phyloP scores from a whole-genome alignment of 129 eudicot species.

The Deinandra increscens region DNA sequence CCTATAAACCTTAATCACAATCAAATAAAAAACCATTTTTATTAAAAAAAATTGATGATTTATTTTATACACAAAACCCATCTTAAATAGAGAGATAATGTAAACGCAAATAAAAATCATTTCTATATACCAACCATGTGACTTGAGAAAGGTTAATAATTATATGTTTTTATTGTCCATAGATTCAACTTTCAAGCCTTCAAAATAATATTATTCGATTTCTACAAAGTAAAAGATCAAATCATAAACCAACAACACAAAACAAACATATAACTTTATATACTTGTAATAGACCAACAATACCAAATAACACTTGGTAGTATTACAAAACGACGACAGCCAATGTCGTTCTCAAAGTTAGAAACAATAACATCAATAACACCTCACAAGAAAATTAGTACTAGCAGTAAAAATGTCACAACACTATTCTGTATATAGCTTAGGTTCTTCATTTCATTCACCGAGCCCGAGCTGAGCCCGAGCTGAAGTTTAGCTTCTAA shows the following conservation, averaged over 20 bases:
- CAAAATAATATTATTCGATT: not conserved
- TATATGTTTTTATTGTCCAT: too few relatives aligned
- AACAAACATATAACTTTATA: slow-evolving; percentile 21
- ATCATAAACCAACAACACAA: slow-evolving; percentile 6
- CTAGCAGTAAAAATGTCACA: slow-evolving; percentile 36
- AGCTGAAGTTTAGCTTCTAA: slow-evolving; percentile 22
- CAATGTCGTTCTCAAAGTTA: slow-evolving; percentile 32
- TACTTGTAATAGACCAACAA: slow-evolving; percentile 17
- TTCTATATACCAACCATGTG: not conserved
- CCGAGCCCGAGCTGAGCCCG: too few relatives aligned
- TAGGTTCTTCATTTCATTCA: not conserved
- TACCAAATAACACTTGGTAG: slow-evolving; percentile 7
- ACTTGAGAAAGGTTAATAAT: not conserved
- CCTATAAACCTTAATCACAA: too few relatives aligned
- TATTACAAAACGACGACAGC: slow-evolving; percentile 23
- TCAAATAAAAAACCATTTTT: too few relatives aligned
- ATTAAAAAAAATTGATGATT: too few relatives aligned
- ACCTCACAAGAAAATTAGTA: slow-evolving; percentile 16
- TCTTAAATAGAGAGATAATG: not conserved
- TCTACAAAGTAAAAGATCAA: slow-evolving; percentile 15
- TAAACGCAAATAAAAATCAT: not conserved
- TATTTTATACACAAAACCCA: not conserved
- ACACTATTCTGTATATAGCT: slow-evolving; percentile 34
- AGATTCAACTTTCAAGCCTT: too few relatives aligned
- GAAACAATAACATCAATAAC: slow-evolving; percentile 22